Evolutionary conservation across 345 rosid species (phyloP).

Genomic region (Populus pruinosa): DNA sequence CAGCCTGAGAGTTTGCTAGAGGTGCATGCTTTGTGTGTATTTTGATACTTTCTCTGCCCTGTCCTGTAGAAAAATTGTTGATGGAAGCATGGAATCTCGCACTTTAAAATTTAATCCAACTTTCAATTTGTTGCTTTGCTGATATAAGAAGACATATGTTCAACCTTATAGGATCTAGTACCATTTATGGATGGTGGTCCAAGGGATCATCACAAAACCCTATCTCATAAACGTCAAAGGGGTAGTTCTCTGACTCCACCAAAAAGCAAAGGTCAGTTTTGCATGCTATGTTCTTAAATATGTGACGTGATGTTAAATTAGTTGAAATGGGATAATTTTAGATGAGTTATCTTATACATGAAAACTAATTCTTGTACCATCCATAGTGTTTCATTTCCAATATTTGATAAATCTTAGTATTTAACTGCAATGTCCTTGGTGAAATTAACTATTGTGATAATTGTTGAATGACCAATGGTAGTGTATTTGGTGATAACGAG

Average conservation of each 20-base stretch:
- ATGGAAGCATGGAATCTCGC: not conserved
- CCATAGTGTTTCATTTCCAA: not conserved
- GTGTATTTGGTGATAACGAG: not conserved
- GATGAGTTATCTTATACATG: not conserved
- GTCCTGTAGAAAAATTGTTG: not conserved
- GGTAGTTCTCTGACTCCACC: slow-evolving; percentile 59
- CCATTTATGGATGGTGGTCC: slow-evolving; percentile 98
- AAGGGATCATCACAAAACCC: slow-evolving; percentile 58
- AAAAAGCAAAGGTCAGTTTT: slow-evolving; percentile 54
- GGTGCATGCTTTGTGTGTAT: slow-evolving; percentile 29
- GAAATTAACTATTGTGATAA: not conserved
- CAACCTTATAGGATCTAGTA: slow-evolving; percentile 59
- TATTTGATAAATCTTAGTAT: not conserved
- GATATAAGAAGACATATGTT: slow-evolving; percentile 6
- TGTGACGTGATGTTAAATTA: no score
- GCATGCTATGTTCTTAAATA: not conserved
- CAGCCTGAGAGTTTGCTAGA: slow-evolving; percentile 87
- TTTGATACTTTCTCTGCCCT: not conserved
- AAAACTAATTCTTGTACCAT: not conserved
- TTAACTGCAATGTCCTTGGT: not conserved
- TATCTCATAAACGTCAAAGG: slow-evolving; percentile 85
- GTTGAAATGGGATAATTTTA: not conserved
- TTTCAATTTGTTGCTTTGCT: not conserved
- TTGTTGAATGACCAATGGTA: not conserved
- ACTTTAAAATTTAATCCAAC: not conserved